phyloP scores from a whole-genome alignment of 2,329 filamentous ascomycete species.

The Peltaster fructicola region DNA sequence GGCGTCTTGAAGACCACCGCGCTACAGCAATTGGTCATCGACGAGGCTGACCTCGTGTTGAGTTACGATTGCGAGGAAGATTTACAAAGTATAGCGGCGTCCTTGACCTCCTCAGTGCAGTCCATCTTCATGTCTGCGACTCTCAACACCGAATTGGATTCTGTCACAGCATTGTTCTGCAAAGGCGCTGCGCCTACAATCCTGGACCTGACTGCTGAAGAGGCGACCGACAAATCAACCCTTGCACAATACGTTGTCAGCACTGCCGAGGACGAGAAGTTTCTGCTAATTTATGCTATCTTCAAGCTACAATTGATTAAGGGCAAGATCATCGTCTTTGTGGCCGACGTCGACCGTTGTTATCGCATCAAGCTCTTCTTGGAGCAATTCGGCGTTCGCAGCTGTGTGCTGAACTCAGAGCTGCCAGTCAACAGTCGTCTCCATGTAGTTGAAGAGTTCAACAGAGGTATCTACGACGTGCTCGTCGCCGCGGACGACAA shows the following conservation, averaged over 20 bases:
- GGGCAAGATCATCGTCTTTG: constrained; percentile 75
- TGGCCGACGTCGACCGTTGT: constrained; percentile 71
- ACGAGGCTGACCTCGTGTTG: constrained; percentile 84
- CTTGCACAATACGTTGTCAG: constrained; percentile 79
- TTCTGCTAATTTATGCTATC: constrained; percentile 78
- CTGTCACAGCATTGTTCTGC: constrained; percentile 71
- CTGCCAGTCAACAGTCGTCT: constrained; percentile 82
- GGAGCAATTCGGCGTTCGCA: constrained; percentile 90
- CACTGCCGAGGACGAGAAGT: constrained; percentile 96
- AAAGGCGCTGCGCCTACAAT: constrained; percentile 48
- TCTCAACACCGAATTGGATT: constrained; percentile 71
- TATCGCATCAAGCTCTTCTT: constrained; percentile 90
- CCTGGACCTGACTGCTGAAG: constrained; percentile 66
- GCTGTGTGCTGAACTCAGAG: constrained; percentile 86
- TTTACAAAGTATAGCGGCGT: constrained; percentile 58
- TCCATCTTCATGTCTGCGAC: constrained; percentile 90
- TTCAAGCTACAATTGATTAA: constrained; percentile 90
- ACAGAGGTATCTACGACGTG: constrained; percentile 91
- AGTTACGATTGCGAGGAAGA: constrained; percentile 92
- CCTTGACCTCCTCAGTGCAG: constrained; percentile 70
- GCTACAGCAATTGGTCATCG: constrained; percentile 66
- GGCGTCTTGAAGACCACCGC: constrained; percentile 52
- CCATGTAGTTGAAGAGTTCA: constrained; percentile 94
- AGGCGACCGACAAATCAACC: constrained; percentile 36
- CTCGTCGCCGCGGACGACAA: constrained; percentile 92